Evolutionary conservation across 148 eudicot genomes (phyloP), one percentile per base, ranked within the genome.

Genomic region (Diospyros kaki): DNA sequence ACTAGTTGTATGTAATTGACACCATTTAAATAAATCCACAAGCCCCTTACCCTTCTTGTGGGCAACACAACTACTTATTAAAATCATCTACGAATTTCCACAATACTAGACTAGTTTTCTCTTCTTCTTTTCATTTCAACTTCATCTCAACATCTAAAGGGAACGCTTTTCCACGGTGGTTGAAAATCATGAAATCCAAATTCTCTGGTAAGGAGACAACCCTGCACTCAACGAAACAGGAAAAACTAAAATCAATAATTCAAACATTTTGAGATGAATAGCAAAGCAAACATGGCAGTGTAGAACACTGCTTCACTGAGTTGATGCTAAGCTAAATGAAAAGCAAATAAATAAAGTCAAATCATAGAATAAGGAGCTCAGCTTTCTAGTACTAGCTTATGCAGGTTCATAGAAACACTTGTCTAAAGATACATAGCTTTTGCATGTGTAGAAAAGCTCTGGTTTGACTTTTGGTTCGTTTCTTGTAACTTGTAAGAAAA

Each of bases 111-210:
- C 28, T 28, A 28, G 28, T 28, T 28, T 28, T 28, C 28, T 28
- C 0, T 28, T 28, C 28, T 28, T 13, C 3, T 28, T 66, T 38
- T 81, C 79, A 83, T 74, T 91, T 89, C 59, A 93, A 81, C 82
- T 91, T 87, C 88, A 82, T 7, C 46, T 84, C 87, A 13, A 71
- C 68, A 50, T 80, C 87, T 65, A 85, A 41, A 68, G 83, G 82
- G 58, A 86, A 82, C 74, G 84, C 87, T 83, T 85, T 90, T 56
- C 97, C 98, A 54, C 94, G 89, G 15, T 94, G 98, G 76, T 90
- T 94, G 85, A 94, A 94, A 73, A 88, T 89, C 98, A 94, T 90
- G 84, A 89, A 94, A 76, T 90, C 96, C 85, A 92, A 58, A 77
- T 92, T 90, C 62, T 86, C 86, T 9, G 97, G 89, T 52, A 94